Evolutionary conservation across 495 filamentous ascomycete species (phyloP).

Genomic region (Recurvomyces mirabilis): DNA sequence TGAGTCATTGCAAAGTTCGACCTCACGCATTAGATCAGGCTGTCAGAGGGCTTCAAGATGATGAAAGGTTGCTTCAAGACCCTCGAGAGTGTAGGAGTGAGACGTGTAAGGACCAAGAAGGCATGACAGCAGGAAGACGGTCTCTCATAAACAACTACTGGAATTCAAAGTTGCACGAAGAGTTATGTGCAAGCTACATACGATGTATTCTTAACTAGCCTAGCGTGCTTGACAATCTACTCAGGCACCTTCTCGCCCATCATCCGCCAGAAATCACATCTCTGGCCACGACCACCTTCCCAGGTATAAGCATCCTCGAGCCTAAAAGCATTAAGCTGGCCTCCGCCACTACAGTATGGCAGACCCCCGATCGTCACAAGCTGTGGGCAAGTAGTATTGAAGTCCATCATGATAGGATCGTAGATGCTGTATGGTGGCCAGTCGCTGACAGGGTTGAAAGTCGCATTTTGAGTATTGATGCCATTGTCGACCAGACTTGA

Average conservation of each 20-base stretch:
- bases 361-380: not conserved
- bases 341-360: slow-evolving; percentile 12
- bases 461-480: not conserved
- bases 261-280: slow-evolving; percentile 22
- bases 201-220: no score
- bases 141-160: no score
- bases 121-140: no score
- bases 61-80: no score
- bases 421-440: slow-evolving; percentile 30
- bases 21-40: no score
- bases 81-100: no score
- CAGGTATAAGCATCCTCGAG: slow-evolving; percentile 22
- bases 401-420: slow-evolving; percentile 36
- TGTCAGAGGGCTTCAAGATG: no score
- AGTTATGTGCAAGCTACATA: no score
- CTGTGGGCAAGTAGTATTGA: slow-evolving; percentile 43
- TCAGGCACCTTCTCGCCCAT: slow-evolving; percentile 18
- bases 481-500: slow-evolving; percentile 33
- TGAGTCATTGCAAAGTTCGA: no score
- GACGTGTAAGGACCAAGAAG: no score
- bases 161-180: no score
- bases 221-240: no score
- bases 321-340: slow-evolving; percentile 10
- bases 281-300: slow-evolving; percentile 19
- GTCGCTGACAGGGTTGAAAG: slow-evolving; percentile 5